Base-by-base conservation (phyloP, 2,329 filamentous ascomycete genomes). In the Botryosphaeria dothidea region DNA sequence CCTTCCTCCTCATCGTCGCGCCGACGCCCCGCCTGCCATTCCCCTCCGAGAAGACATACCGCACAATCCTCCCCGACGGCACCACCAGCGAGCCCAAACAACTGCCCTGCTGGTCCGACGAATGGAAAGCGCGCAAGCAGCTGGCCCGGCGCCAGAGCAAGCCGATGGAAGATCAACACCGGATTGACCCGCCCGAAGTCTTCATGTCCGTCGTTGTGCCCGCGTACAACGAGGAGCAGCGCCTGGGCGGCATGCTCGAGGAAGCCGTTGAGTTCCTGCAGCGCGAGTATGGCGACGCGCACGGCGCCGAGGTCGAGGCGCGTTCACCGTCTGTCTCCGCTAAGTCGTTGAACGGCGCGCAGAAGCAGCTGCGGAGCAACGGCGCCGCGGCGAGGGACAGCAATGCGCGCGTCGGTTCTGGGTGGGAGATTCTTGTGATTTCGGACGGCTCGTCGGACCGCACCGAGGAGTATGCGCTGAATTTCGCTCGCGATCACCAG, bases 361-460 rank as follows among this genome's bases (percentile, higher is more conserved):
- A 72, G 67, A 57, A 67, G 66, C 25, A 43, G n/a, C 27, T 49
- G 27, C 23, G 31, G 3, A 71, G 79, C 68, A 11, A 34, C 13
- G 73, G 62, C 69, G 29, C 13, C 23, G n/a, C 49, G 48, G 11
- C 43, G 11, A n/a, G n/a, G n/a, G n/a, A n/a, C n/a, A n/a, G n/a
- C n/a, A n/a, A n/a, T n/a, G 31, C 54, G 34, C 43, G 56, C 19
- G 45, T 43, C 6, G 63, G 63, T 5, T 75, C 69, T 79, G 93
- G 93, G 13, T 99, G 96, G 86, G 95, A 99, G 80, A 96, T 99
- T 68, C 77, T 99, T 45, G 82, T 99, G 57, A 88, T 99, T 64
- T 92, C 95, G 72, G 95, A 99, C 76, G 95, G 94, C 13, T 96
- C 91, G 69, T 88, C 82, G 25, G 95, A 99, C 79, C 83, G 81